Evolutionary conservation across 2,329 filamentous ascomycete species (phyloP).

Genomic region (Fusarium pseudoanthophilum): DNA sequence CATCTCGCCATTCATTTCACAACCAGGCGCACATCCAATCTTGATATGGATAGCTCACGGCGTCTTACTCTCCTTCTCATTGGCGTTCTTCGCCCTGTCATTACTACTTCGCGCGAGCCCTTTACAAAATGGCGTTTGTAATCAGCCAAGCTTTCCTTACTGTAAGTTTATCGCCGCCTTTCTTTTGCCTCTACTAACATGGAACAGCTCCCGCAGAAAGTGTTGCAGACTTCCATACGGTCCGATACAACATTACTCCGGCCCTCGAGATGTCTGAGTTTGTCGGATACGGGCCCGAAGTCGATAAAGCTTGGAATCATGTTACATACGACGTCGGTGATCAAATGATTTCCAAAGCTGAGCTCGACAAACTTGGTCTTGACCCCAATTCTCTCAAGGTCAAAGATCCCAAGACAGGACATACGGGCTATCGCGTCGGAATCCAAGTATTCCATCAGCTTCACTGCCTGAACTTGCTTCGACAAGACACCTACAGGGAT

Average conservation of each 20-base stretch:
- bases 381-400: constrained; percentile 66
- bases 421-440: constrained; percentile 68
- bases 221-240: constrained; percentile 60
- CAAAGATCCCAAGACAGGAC: constrained; percentile 64
- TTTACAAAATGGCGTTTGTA: not conserved
- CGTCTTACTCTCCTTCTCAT: constrained; percentile 16
- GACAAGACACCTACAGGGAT: constrained; percentile 61
- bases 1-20: not conserved
- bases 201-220: constrained; percentile 57
- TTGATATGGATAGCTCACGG: constrained; percentile 32
- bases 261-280: constrained; percentile 59
- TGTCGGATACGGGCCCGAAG: constrained; percentile 65
- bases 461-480: constrained; percentile 61
- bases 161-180: not conserved
- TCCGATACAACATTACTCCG: constrained; percentile 61
- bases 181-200: not conserved
- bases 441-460: constrained; percentile 67
- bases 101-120: constrained; percentile 9
- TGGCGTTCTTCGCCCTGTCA: constrained; percentile 25
- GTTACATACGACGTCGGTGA: constrained; percentile 64
- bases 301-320: constrained; percentile 67
- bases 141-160: constrained; percentile 20
- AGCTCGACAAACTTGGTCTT: constrained; percentile 63
- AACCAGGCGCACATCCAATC: not conserved
- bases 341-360: constrained; percentile 66